Evolutionary conservation across 2,329 filamentous ascomycete genomes (phyloP), one percentile per base, ranked within the genome.

Genomic region (Ascochyta koolunga): DNA sequence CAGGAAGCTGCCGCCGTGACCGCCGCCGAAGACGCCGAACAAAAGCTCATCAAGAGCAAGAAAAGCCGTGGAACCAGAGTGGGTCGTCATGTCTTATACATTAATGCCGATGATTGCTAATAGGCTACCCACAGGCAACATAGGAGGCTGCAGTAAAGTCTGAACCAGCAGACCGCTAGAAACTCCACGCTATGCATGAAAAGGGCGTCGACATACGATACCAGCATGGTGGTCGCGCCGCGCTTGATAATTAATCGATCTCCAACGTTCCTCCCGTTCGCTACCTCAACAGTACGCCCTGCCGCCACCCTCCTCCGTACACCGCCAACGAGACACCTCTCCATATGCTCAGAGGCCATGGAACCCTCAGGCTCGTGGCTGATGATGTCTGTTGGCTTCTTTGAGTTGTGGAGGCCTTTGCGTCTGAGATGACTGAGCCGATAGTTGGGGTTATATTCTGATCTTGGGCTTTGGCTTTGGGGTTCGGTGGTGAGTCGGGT

Each of bases 21-120:
- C 16, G 36, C 45, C 13, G 41, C 25, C 11, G 50, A 41, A 27
- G 33, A 46, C 3, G 24, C 16, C 13, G 31, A 50, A 2, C 33
- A 33, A 18, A 59, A 58, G 22, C 31, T 59, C 2, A 56, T 54
- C n/a, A 33, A 33, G 19, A 52, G 24, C 19, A 64, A 65, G 42
- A 50, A 54, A 13, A 50, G 37, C 1, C 47, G 56, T 4, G 51
- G 59, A 0, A 65, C 61, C 2, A 15, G 45, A 40, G 57, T 62
- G 57, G n/a, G 54, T 48, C 33, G 18, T 10, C 22, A 5, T 32
- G 18, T 18, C 25, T 32, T 15, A 22, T 25, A 5, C 35, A 9
- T 21, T 37, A 37, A 37, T 19, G 35, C 25, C 25, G n/a, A 11
- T 15, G 15, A 7, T 31, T 5, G 19, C 39, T 50, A 24, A 43